Evolutionary conservation across 2,329 filamentous ascomycete species (phyloP), one percentile per base, ranked within the genome.

Genomic region (Grosmannia serpens): DNA sequence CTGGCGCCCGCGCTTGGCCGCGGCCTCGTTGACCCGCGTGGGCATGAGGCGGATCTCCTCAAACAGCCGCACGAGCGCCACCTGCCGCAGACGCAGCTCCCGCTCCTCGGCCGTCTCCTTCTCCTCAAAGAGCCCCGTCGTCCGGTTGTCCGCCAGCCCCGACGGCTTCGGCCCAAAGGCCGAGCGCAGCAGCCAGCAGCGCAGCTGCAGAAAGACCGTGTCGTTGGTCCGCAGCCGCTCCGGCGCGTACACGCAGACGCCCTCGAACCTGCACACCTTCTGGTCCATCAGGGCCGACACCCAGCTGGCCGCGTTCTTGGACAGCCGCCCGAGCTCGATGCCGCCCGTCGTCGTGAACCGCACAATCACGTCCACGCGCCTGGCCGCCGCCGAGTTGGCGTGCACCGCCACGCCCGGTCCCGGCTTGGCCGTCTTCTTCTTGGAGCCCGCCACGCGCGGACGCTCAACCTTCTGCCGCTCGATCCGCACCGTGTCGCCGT

Each of bases 231-330:
- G 81, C 53, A 97, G 72, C 53, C 83, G 78, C 58, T 97, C 92
- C 0, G 91, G 91, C 0, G 89, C 89, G 70, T 88, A 97, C 1
- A 99, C 90, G 66, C 91, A 96, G 15, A 81, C 84, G 7, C 88
- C 94, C 64, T 95, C 88, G 62, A 99, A 95, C 26, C 75, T 81
- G 75, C 91, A 96, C 4, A 96, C 80, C 35, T 87, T 86, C 69
- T 97, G 91, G 67, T 99, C 94, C 56, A 97, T 84, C 64, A 99
- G 73, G 0, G 91, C 86, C 4, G 94, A 96, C 7, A 97, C 88
- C 91, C 94, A 99, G 60, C 85, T 83, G 4, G 94, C 91, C 6
- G 84, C 85, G 38, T 97, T 91, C 65, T 91, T 92, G 31, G 91
- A 86, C 44, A 99, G 71, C 60, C 94, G 81, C 4, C 94, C 94